These are phyloP conservation scores for Xylariaceae sp. DNA, from an alignment of 2,329 filamentous ascomycete species.

Conservation along the genomic window DNA sequence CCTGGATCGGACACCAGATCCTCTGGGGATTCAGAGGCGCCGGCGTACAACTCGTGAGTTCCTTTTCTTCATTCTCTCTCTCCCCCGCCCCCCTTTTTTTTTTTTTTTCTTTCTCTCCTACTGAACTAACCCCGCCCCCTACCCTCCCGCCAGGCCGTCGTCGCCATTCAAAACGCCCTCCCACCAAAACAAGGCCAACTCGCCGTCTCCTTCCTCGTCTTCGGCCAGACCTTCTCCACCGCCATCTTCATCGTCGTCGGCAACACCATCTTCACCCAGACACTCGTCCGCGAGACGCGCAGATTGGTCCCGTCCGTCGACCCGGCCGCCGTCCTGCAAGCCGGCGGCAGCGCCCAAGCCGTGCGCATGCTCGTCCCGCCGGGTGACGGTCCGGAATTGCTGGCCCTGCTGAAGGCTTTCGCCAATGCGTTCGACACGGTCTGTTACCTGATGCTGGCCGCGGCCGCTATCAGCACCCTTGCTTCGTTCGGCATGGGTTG, in stretches of 20 bases:
- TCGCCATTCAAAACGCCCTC: conserved; percentile 29
- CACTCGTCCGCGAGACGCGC: conserved; percentile 20
- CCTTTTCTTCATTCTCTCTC: not conserved
- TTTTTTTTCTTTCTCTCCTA: too few species aligned
- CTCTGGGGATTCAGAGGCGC: conserved; percentile 26
- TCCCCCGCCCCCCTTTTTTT: too few species aligned
- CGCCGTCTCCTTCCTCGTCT: conserved; percentile 28
- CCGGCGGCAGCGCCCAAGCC: conserved; percentile 28
- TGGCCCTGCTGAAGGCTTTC: conserved; percentile 22
- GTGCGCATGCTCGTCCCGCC: conserved; percentile 27
- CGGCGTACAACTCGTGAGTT: conserved; percentile 26
- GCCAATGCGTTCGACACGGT: conserved; percentile 24
- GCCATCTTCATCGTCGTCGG: conserved; percentile 28
- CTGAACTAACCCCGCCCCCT: not conserved
- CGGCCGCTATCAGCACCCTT: conserved; percentile 21
- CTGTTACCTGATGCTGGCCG: conserved; percentile 27
- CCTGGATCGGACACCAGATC: conserved; percentile 30
- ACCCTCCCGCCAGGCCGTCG: conserved; percentile 16
- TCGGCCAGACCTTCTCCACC: conserved; percentile 26
- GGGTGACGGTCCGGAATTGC: conserved; percentile 25
- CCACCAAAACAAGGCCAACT: conserved; percentile 24
- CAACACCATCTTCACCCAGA: conserved; percentile 29
- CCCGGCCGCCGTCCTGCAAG: conserved; percentile 23
- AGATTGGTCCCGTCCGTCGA: conserved; percentile 24
- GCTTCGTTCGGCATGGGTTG: conserved; percentile 29